Base-by-base conservation (phyloP, 2,329 filamentous ascomycete species). In the Diaporthe humulicola region DNA sequence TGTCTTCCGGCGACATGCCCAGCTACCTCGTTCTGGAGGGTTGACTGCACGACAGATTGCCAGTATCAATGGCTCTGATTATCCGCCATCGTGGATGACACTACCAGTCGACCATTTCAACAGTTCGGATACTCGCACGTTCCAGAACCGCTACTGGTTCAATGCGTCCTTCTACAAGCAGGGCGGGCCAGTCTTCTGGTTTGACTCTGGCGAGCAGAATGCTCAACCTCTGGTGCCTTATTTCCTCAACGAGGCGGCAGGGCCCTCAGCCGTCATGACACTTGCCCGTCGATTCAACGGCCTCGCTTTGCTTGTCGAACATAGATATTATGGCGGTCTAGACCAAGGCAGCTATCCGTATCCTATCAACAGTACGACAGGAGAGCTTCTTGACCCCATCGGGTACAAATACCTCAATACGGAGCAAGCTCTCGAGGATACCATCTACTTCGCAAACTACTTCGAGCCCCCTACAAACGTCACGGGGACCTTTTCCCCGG, bases 401-500 rank as follows among this genome's bases (percentile, higher is more conserved):
- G 61, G 71, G 30, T 77, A 76, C 56, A 64, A 67, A 66, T 81
- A 81, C 38, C 76, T 81, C 45, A 81, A 77, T 69, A 74, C 80
- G 3, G 79, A 80, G 45, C 78, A 82, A 64, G 77, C 80, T 4
- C 77, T 83, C 4, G 76, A 77, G 66, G 81, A 83, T 56, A 73
- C 80, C 60, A 78, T 78, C 3, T 79, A 80, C 69, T 82, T 82
- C 74, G 81, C 81, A 36, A 76, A 79, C 67, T 17, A 70, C 57
- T 75, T 75, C 77, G 1, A 79, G 66, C 78, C 79, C 52, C 79
- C 76, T 60, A 85, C 81, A 17, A 52, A 61, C n/a, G 38, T 52
- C 28, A 70, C 48, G 22, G 72, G 36, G 8, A 64, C 71, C 9
- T 58, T 77, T 73, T 85, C 86, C 52, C 84, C 86, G 12, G 79